Evolutionary conservation across 2,329 filamentous ascomycete genomes (phyloP), one percentile per base, ranked within the genome.

Genomic region (Aspergillus clavatus): DNA sequence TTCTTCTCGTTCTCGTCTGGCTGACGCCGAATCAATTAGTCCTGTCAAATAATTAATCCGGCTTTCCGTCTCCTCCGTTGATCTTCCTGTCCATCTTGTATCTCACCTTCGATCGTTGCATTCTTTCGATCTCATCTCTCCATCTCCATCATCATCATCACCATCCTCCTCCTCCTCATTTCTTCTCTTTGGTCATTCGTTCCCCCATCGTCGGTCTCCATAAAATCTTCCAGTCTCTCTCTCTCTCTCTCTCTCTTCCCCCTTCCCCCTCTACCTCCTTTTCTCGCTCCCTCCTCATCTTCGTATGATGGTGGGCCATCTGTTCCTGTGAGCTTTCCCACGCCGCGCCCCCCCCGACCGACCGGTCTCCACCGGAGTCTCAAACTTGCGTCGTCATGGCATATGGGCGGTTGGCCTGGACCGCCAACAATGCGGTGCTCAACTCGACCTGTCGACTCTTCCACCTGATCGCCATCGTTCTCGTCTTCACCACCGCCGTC

Each of bases 401-500:
- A 44, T 40, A 18, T 43, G 44, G 51, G 45, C 31, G 44, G 24
- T 45, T 38, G 44, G 28, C 48, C 44, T 44, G 43, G 42, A 45
- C 36, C 22, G 28, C 36, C 38, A 48, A 38, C 37, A 44, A 40
- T 33, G 35, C 23, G 37, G 31, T 38, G 12, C 29, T 40, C 7
- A 35, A 12, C 5, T 33, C 47, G 11, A 40, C 24, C 10, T 38
- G 39, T 19, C 47, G 29, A 35, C 41, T 45, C 12, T 23, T 50
- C 7, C 36, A 41, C 10, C 40, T 49, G 36, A n/a, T 52, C n/a
- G 3, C 11, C 14, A 33, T 35, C 31, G 14, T 11, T 26, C 39
- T 47, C 27, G 40, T 42, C 27, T 48, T 54, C 27, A 36, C 56
- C 18, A 46, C 61, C 36, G 44, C 57, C 45, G 48, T 46, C 35